Evolutionary conservation across 228 moss, liverwort and hornwort genomes (phyloP).

Genomic region (Sphagnum fallax): DNA sequence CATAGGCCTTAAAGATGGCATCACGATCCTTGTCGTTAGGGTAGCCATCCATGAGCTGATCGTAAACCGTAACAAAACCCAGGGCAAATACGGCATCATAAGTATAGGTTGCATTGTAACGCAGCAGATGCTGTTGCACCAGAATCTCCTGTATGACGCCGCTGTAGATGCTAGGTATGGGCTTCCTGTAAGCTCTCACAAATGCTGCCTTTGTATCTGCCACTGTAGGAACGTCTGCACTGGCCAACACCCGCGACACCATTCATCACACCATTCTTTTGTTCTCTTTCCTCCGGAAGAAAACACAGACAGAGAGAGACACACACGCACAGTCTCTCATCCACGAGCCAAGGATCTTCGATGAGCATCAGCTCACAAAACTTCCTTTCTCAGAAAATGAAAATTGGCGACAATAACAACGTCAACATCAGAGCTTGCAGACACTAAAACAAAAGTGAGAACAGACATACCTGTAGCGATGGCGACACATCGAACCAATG

Average conservation of each 20-base stretch:
- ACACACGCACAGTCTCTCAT: no score
- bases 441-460: not conserved
- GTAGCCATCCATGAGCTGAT: slow-evolving; percentile 91
- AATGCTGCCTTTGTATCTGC: slow-evolving; percentile 68
- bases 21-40: slow-evolving; percentile 57
- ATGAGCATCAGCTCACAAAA: no score
- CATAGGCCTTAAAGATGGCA: slow-evolving; percentile 79
- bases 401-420: not conserved
- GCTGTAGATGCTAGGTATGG: slow-evolving; percentile 94
- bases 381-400: no score
- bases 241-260: slow-evolving; percentile 32
- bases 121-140: slow-evolving; percentile 93
- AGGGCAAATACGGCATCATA: slow-evolving; percentile 79
- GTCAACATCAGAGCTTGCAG: not conserved
- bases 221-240: slow-evolving; percentile 80
- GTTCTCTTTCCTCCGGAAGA: no score
- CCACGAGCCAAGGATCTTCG: not conserved
- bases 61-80: slow-evolving; percentile 85
- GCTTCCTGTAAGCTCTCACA: slow-evolving; percentile 62
- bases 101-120: slow-evolving; percentile 78
- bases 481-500: slow-evolving; percentile 20
- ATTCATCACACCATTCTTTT: slow-evolving; percentile 4
- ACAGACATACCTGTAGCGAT: slow-evolving; percentile 32
- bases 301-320: not conserved
- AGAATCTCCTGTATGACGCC: slow-evolving; percentile 84